A percentile compares a stretch with the other conserved stretches of the same genome.
Conservation (phyloP, 805 yeast genomes). For the Metschnikowia kofuensis region DNA sequence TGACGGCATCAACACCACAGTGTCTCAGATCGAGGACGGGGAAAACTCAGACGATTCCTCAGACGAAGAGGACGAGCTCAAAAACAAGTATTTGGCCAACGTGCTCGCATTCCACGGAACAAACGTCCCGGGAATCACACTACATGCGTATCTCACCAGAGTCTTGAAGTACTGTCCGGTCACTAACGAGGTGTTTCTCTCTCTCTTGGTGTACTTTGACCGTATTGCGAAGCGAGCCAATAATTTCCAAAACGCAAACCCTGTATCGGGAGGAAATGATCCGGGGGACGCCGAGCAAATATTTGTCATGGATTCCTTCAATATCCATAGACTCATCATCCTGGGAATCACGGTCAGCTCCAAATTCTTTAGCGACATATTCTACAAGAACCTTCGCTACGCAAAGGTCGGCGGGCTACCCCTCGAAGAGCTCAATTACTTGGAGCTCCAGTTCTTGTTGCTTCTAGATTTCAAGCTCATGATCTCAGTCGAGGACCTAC, state of each 20-base stretch:
- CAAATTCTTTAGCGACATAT: slow-evolving; percentile 90
- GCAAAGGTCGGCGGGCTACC: slow-evolving; percentile 97
- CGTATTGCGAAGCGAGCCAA: slow-evolving; percentile 85
- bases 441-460: slow-evolving; percentile 85
- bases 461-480: slow-evolving; percentile 82
- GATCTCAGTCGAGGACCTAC: slow-evolving; percentile 87
- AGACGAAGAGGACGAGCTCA: slow-evolving; percentile 39
- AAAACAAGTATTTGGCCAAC: slow-evolving; percentile 56
- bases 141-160: slow-evolving; percentile 85
- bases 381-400: slow-evolving; percentile 89
- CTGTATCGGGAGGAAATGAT: slow-evolving; percentile 25
- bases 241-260: slow-evolving; percentile 29
- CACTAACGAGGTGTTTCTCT: slow-evolving; percentile 93
- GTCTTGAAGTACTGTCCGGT: slow-evolving; percentile 96
- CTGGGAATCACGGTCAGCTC: slow-evolving; percentile 95
- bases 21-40: slow-evolving; percentile 20
- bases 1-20: slow-evolving; percentile 16
- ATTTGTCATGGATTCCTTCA: slow-evolving; percentile 94
- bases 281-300: slow-evolving; percentile 46
- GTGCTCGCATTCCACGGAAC: slow-evolving; percentile 93
- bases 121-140: slow-evolving; percentile 91
- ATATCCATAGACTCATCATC: slow-evolving; percentile 89
- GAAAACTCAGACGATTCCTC: slow-evolving; percentile 21
- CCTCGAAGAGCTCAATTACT: slow-evolving; percentile 84
- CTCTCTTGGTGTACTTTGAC: slow-evolving; percentile 90